Evolutionary conservation across 2,329 filamentous ascomycete species (phyloP), one percentile per base, ranked within the genome.

Genomic region (Aschersonia sp.): DNA sequence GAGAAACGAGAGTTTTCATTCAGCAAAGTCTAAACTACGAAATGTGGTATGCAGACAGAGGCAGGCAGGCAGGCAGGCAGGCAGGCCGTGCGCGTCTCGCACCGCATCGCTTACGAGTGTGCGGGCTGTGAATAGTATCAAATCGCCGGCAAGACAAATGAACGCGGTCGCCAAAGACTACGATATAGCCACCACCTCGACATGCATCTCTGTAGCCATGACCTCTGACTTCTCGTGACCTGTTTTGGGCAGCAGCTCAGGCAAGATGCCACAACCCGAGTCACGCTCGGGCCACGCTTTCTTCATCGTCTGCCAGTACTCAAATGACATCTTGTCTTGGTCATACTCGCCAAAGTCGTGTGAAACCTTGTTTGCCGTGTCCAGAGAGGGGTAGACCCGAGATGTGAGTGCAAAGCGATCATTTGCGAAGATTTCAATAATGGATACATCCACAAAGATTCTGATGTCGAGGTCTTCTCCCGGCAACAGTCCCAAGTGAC

Each of bases 401-500:
- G 51, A 53, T 9, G 54, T 55, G 12, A 56, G 47, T 12, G 53
- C 54, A 29, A 54, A 55, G 14, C 53, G 49, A 30, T 54, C 50
- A 40, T 56, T 56, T 30, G 51, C 53, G 30, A 49, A 56, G 7
- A 56, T 12, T 32, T 56, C 54, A n/a, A 56, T 47, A 11, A 54
- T 42, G 9, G 53, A 55, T 14, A 49, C 52, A 45, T 56, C 53
- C n/a, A 53, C 53, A 41, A 55, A 53, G 11, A 56, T 41, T 5
- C 50, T 46, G 5, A 55, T 10, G 4, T 49, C 39, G 7, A 56
- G 53, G 30, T 54, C 49, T 47, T 56, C 54, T 12, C 53, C 52
- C 5, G 49, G 45, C 1, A 52, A 31, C 7, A 50, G 45, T 8
- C 32, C 37, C 30, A 52, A 44, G 10, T 14, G 8, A 8, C 49